Evolutionary conservation across 371 early-diverging fungal genomes (phyloP).

Genomic region (Mucor ambiguus): DNA sequence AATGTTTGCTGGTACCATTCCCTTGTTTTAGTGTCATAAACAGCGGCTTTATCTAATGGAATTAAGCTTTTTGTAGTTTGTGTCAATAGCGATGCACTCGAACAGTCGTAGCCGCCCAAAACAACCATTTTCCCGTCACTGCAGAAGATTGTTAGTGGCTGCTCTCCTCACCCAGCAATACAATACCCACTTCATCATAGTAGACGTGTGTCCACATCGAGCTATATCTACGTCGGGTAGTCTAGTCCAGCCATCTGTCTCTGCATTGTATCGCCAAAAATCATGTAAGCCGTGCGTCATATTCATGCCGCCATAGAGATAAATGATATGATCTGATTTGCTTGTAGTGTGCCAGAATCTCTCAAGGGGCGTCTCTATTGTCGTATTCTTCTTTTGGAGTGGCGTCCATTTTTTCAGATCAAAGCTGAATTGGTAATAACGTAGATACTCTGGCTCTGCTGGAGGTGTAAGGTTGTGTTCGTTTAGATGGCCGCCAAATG

Average conservation of each 20-base stretch:
- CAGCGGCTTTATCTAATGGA: constrained; percentile 19
- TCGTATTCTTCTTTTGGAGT: constrained; percentile 22
- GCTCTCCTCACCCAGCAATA: not conserved
- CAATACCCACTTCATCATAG: constrained; percentile 27
- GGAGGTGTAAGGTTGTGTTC: not conserved
- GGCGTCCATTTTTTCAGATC: constrained; percentile 27
- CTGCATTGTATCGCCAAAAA: constrained; percentile 18
- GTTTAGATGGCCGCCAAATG: constrained; percentile 37
- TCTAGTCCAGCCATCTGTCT: not conserved
- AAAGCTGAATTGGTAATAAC: constrained; percentile 30
- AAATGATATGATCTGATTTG: constrained; percentile 4
- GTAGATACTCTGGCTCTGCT: constrained; percentile 19
- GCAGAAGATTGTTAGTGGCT: not conserved
- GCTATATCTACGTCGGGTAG: not conserved
- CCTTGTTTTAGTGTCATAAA: constrained; percentile 19
- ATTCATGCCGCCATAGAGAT: constrained; percentile 39
- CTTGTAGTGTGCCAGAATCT: constrained; percentile 36
- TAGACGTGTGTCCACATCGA: constrained; percentile 41
- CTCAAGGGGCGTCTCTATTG: constrained; percentile 23
- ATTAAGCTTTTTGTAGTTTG: constrained; percentile 8
- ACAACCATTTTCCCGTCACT: constrained; percentile 36
- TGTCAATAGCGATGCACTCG: not conserved
- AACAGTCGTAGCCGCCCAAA: constrained; percentile 36
- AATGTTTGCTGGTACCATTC: constrained; percentile 29
- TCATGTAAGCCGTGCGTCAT: constrained; percentile 20